Conservation (phyloP, 306 rosid genomes). For the Lagenaria siceraria region DNA sequence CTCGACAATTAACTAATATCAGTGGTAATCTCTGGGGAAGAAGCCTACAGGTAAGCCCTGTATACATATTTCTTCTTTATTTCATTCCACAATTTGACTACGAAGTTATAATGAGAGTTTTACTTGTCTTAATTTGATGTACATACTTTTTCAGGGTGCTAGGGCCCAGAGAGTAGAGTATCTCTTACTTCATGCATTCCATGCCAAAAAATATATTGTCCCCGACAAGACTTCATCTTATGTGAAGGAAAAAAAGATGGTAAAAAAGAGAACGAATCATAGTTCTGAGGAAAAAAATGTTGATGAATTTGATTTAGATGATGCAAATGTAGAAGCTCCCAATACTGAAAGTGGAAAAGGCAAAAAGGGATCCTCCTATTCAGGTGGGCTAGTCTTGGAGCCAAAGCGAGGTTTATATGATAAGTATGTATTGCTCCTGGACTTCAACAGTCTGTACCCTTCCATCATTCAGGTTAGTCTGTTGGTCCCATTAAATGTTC, state of each 20-base stretch:
- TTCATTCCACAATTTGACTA: constrained; percentile 15
- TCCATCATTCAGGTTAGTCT: constrained; percentile 86
- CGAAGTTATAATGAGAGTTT: not conserved
- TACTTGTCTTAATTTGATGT: constrained; percentile 5
- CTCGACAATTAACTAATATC: constrained; percentile 88
- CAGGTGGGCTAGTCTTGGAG: constrained; percentile 94
- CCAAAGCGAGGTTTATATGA: constrained; percentile 96
- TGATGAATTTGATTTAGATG: constrained; percentile 43
- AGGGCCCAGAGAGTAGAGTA: constrained; percentile 98
- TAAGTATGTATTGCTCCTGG: constrained; percentile 80
- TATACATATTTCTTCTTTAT: not conserved
- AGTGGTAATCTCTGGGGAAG: constrained; percentile 97
- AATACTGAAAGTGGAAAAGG: constrained; percentile 48
- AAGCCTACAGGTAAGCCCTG: constrained; percentile 73
- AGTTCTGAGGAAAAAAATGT: constrained; percentile 34
- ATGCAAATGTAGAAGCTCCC: constrained; percentile 32
- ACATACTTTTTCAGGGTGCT: constrained; percentile 64
- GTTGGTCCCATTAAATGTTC: not conserved
- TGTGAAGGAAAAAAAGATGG: constrained; percentile 45
- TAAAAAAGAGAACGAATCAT: constrained; percentile 36
- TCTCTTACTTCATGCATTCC: constrained; percentile 92
- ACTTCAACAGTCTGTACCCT: constrained; percentile 97
- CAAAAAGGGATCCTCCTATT: constrained; percentile 75
- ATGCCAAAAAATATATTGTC: constrained; percentile 72
- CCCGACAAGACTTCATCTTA: constrained; percentile 64